Evolutionary conservation across 208 protist genomes (phyloP), one percentile per base, ranked within the genome.

Genomic region (Tritrichomonas musculus): DNA sequence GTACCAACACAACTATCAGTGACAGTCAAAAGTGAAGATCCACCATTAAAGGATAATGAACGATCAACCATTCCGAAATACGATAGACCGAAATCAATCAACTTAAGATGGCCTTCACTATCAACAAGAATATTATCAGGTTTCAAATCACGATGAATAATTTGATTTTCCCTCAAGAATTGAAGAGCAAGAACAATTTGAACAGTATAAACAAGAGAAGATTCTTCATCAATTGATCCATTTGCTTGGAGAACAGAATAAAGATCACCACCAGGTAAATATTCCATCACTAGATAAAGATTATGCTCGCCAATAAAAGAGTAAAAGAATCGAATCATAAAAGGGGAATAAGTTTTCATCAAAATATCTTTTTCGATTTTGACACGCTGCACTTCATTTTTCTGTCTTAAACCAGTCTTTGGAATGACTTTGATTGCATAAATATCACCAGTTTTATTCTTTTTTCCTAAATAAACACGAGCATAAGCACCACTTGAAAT

Each of bases 251-350:
- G 33, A 13, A 77, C 4, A 47, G 69, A 77, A 77, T 44, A 77
- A 47, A 97, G 82, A 94, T 97, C 96, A 49, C 96, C 96, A 44
- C 96, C 96, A 47, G 94, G 95, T 36, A 96, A 33, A 94, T 96
- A 97, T 65, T 97, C 96, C 96, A 97, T 97, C 14, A 97, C 84
- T 9, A 97, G 66, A 73, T 97, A 97, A 0, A 97, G 80, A 80
- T 96, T 96, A 36, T 96, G 33, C 20, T 77, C 25, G 1, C 69
- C 69, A 20, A 84, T 84, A 5, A 20, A 47, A 53, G 73, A 84
- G 53, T 53, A 84, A 44, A 49, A 84, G 73, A 84, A 84, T 53
- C 25, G 9, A 20, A 53, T 84, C 44, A 44, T 84, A 53, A 53
- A 84, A n/a, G 73, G 73, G 11, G 41, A 84, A 53, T 49, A 39